Percentiles rank a stretch among this genome's conserved stretches.
Evolutionary conservation across 129 eudicot species (phyloP).

Genomic region (Escallonia rubra): DNA sequence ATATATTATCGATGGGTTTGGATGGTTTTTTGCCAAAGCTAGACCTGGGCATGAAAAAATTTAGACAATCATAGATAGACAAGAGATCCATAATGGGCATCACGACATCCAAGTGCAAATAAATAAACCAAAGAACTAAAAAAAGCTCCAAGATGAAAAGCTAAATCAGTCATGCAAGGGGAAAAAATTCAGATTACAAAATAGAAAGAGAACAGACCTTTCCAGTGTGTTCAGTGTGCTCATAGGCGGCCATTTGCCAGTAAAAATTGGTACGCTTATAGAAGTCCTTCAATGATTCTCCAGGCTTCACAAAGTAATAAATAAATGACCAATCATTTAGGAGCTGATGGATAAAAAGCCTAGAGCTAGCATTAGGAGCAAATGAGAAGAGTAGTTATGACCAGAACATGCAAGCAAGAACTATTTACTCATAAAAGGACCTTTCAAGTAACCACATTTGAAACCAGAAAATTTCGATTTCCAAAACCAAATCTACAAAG

Average conservation of each 20-base stretch:
- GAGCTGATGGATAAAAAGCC: background rate
- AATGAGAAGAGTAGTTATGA: background rate
- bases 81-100: no score
- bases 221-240: slow-evolving; percentile 97
- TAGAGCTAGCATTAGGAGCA: background rate
- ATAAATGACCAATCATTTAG: slow-evolving; percentile 3
- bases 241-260: slow-evolving; percentile 99
- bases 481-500: background rate
- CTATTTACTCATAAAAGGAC: background rate
- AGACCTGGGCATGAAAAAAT: no score
- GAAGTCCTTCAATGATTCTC: slow-evolving; percentile 87
- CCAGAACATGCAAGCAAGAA: background rate
- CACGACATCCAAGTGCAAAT: no score
- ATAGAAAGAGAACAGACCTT: slow-evolving; percentile 41
- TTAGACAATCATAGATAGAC: no score
- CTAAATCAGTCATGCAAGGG: no score
- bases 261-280: slow-evolving; percentile 88
- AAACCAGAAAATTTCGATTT: background rate
- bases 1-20: no score
- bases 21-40: no score
- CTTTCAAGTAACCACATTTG: background rate
- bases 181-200: no score
- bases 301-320: slow-evolving; percentile 50
- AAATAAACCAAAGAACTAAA: no score
- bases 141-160: no score